phyloP scores from a whole-genome alignment of 2,329 filamentous ascomycete species.

The Ophiostoma piceae region DNA sequence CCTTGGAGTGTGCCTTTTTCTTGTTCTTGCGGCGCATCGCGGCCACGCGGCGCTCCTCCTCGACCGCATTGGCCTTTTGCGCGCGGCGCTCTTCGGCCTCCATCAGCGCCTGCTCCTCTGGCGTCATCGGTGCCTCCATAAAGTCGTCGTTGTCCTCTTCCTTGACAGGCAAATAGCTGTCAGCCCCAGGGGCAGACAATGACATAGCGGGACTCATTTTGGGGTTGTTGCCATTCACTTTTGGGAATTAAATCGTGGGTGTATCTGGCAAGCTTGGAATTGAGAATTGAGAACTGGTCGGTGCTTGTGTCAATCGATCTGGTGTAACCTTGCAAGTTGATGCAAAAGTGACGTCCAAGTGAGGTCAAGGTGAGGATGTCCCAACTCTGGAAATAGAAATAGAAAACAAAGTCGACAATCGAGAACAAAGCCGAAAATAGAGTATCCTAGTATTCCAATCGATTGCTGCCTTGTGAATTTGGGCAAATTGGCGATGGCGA shows the following conservation, averaged over 20 bases:
- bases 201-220: background rate
- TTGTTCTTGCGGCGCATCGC: conserved; percentile 41
- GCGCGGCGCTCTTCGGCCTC: conserved; percentile 45
- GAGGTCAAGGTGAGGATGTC: background rate
- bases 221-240: background rate
- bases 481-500: background rate
- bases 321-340: background rate
- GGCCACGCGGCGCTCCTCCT: conserved; percentile 42
- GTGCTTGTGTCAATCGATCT: background rate
- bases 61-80: conserved; percentile 40
- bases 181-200: background rate
- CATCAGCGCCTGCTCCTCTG: conserved; percentile 21
- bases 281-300: background rate
- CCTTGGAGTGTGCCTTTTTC: conserved; percentile 45
- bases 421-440: background rate
- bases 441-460: background rate
- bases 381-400: background rate
- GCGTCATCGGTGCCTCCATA: background rate
- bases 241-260: too few relatives aligned
- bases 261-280: too few relatives aligned
- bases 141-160: conserved; percentile 4
- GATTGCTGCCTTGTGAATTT: background rate
- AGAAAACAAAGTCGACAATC: too few relatives aligned
- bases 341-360: background rate
- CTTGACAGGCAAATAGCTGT: background rate